These are phyloP conservation scores for Larix kaempferi DNA, from an alignment of 75 land plant genomes.

Conservation along the genomic window DNA sequence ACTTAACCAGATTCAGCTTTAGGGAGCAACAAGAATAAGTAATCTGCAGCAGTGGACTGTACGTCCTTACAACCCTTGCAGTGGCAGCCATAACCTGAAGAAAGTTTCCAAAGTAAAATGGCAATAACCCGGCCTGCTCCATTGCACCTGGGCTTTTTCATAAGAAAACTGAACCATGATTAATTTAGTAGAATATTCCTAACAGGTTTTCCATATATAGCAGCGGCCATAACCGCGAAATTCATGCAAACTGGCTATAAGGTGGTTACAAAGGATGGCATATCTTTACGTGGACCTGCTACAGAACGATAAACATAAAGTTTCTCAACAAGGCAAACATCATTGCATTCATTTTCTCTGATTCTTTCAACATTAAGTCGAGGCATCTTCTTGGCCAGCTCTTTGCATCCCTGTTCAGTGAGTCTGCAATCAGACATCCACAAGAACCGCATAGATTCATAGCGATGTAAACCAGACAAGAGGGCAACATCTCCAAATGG, in stretches of 20 bases:
- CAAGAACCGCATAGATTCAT: constrained; percentile 87
- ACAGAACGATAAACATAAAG: constrained; percentile 88
- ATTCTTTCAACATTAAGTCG: constrained; percentile 80
- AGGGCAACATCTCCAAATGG: constrained; percentile 89
- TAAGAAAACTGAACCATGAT: not conserved
- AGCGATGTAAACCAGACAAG: constrained; percentile 63
- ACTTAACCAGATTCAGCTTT: constrained; percentile 3
- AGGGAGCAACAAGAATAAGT: not conserved
- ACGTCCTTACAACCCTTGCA: constrained; percentile 6
- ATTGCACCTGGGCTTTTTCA: constrained; percentile 18
- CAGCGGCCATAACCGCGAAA: not conserved
- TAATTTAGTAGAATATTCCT: not conserved
- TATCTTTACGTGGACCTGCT: constrained; percentile 72
- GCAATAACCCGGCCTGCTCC: constrained; percentile 12
- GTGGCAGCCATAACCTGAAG: constrained; percentile 3
- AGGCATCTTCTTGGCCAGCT: constrained; percentile 63
- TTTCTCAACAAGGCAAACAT: constrained; percentile 40
- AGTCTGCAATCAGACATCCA: constrained; percentile 91
- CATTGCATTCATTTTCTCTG: constrained; percentile 17
- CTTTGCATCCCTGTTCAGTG: constrained; percentile 47
- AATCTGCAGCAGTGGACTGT: not conserved
- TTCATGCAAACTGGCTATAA: constrained; percentile 16
- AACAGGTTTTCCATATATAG: not conserved
- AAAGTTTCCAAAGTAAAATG: not conserved
- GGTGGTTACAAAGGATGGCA: constrained; percentile 59